phyloP scores from a whole-genome alignment of 352 stramenopile genomes.

The Pythium brachiatum region DNA sequence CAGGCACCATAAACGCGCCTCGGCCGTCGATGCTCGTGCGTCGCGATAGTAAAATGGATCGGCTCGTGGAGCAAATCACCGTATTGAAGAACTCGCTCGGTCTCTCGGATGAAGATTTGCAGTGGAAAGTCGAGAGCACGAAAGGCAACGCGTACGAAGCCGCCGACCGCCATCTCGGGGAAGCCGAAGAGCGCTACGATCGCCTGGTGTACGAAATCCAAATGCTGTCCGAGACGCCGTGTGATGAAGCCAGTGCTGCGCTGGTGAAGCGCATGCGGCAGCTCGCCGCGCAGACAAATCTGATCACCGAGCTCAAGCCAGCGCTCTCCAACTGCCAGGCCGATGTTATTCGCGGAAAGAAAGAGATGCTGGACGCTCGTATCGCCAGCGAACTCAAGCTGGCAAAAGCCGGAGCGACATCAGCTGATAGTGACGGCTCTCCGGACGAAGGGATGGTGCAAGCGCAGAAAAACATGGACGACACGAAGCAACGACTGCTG shows the following conservation, averaged over 20 bases:
- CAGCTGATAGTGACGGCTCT: not conserved
- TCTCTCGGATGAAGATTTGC: constrained; percentile 72
- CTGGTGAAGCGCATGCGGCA: constrained; percentile 38
- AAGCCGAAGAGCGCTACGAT: constrained; percentile 68
- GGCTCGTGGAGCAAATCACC: constrained; percentile 67
- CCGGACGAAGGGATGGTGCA: not conserved
- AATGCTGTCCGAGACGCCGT: constrained; percentile 45
- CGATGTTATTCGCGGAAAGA: constrained; percentile 42
- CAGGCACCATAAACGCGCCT: not conserved
- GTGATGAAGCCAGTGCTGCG: constrained; percentile 48
- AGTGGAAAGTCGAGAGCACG: constrained; percentile 76
- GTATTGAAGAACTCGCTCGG: constrained; percentile 72
- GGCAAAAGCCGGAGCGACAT: constrained; percentile 22
- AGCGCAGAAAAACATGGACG: constrained; percentile 31
- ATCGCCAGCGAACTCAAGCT: constrained; percentile 44
- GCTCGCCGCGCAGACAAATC: constrained; percentile 36
- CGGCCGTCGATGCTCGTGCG: constrained; percentile 18
- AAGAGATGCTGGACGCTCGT: constrained; percentile 37
- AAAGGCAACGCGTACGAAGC: constrained; percentile 72
- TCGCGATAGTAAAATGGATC: constrained; percentile 57
- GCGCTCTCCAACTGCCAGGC: constrained; percentile 30
- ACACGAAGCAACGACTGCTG: constrained; percentile 39
- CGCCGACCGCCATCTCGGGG: constrained; percentile 46
- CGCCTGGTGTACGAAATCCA: constrained; percentile 64
- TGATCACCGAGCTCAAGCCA: constrained; percentile 42